These are phyloP conservation scores for Cnidoscolus chayamansa DNA, from an alignment of 441 rosid species.

Conservation along the genomic window DNA sequence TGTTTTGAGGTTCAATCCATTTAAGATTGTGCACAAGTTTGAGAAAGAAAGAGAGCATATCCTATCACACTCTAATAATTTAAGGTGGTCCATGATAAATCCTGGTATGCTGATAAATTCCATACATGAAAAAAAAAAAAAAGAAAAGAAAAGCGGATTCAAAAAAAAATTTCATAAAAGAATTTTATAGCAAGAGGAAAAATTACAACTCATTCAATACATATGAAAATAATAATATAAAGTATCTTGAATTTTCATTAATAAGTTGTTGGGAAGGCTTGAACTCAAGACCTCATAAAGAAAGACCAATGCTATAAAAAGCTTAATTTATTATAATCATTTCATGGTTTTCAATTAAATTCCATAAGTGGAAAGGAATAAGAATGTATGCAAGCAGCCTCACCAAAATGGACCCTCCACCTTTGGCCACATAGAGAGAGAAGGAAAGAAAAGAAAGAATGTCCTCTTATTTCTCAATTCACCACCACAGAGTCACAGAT, in stretches of 20 bases:
- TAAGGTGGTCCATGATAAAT: neutral
- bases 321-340: too few species aligned
- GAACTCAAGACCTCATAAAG: too few species aligned
- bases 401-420: neutral
- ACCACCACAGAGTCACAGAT: neutral
- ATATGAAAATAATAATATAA: too few species aligned
- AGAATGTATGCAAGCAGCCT: neutral
- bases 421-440: neutral
- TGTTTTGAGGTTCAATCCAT: neutral
- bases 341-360: too few species aligned
- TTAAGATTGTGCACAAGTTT: neutral
- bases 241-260: too few species aligned
- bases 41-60: neutral
- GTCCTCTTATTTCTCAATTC: neutral
- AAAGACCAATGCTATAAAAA: too few species aligned
- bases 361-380: too few species aligned
- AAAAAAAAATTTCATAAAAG: neutral
- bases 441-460: neutral
- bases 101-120: neutral
- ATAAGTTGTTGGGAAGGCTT: too few species aligned
- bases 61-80: neutral
- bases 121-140: neutral
- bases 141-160: neutral
- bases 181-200: neutral
- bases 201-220: neutral